Evolutionary conservation across 495 filamentous ascomycete genomes (phyloP).

Genomic region (Hypoxylon subgilvum): DNA sequence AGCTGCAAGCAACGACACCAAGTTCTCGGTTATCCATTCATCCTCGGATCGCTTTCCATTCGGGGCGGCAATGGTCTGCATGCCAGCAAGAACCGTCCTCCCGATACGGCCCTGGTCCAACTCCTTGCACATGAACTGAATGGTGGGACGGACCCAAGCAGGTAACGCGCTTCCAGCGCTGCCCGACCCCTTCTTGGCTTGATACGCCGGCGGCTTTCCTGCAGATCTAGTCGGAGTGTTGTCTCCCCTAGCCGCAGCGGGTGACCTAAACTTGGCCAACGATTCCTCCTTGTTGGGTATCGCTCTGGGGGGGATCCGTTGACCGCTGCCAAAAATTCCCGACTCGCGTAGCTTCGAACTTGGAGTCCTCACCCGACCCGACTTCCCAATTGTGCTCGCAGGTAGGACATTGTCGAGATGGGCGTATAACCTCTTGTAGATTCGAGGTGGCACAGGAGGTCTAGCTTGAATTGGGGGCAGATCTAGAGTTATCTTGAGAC

Average conservation of each 20-base stretch:
- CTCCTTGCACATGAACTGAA: conserved; percentile 65
- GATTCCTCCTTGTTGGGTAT: conserved; percentile 44
- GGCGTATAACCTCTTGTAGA: conserved; percentile 82
- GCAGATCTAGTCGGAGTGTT: conserved; percentile 33
- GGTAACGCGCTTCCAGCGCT: conserved; percentile 55
- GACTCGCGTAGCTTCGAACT: conserved; percentile 38
- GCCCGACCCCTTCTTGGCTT: conserved; percentile 35
- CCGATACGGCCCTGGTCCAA: conserved; percentile 46
- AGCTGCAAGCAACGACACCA: conserved; percentile 66
- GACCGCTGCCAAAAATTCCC: conserved; percentile 29
- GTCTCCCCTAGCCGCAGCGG: conserved; percentile 14
- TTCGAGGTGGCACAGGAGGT: conserved; percentile 80
- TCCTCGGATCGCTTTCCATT: conserved; percentile 48
- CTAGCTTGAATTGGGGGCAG: conserved; percentile 80
- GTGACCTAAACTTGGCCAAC: conserved; percentile 45
- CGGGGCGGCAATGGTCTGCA: conserved; percentile 50
- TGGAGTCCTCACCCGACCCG: conserved; percentile 32
- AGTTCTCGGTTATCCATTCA: conserved; percentile 59
- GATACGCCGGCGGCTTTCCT: conserved; percentile 27
- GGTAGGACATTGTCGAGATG: conserved; percentile 78
- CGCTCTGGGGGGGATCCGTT: conserved; percentile 29
- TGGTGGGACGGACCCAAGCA: conserved; percentile 68
- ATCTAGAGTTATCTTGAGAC: conserved; percentile 80
- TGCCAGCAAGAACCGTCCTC: conserved; percentile 51
- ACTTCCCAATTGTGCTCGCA: conserved; percentile 17